phyloP scores from a whole-genome alignment of 441 rosid genomes.

The Brassica balearica region DNA sequence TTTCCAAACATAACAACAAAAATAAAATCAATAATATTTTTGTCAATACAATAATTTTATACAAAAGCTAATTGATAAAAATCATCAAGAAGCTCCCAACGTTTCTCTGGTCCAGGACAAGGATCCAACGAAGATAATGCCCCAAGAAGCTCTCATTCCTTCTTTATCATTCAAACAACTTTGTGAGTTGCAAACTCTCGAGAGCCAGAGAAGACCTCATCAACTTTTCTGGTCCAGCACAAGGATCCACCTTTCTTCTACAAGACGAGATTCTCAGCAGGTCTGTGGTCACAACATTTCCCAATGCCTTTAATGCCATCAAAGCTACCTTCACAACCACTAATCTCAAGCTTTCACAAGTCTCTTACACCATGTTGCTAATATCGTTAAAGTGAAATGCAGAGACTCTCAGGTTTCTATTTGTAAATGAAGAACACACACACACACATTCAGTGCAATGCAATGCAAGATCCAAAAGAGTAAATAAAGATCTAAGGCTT shows the following conservation, averaged over 20 bases:
- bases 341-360: conserved; percentile 68
- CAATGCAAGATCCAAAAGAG: no score
- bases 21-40: no score
- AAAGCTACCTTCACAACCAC: conserved; percentile 71
- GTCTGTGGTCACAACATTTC: conserved; percentile 58
- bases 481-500: no score
- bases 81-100: neutral
- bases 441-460: no score
- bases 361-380: conserved; percentile 53
- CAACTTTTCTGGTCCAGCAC: conserved; percentile 62
- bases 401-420: no score
- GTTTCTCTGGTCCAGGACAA: neutral
- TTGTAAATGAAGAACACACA: no score
- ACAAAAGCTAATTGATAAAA: neutral
- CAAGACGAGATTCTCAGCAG: conserved; percentile 54
- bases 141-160: conserved; percentile 51
- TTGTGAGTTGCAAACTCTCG: conserved; percentile 47
- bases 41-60: neutral
- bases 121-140: neutral
- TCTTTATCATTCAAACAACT: conserved; percentile 66
- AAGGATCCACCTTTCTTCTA: conserved; percentile 50
- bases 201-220: conserved; percentile 62
- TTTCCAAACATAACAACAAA: no score
- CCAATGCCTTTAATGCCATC: conserved; percentile 78
- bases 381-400: conserved; percentile 34